A percentile compares a stretch with the other conserved stretches of the same genome.
These are phyloP conservation scores for Tolypocladium paradoxum DNA, from an alignment of 2,329 filamentous ascomycete species.

Conservation along the genomic window DNA sequence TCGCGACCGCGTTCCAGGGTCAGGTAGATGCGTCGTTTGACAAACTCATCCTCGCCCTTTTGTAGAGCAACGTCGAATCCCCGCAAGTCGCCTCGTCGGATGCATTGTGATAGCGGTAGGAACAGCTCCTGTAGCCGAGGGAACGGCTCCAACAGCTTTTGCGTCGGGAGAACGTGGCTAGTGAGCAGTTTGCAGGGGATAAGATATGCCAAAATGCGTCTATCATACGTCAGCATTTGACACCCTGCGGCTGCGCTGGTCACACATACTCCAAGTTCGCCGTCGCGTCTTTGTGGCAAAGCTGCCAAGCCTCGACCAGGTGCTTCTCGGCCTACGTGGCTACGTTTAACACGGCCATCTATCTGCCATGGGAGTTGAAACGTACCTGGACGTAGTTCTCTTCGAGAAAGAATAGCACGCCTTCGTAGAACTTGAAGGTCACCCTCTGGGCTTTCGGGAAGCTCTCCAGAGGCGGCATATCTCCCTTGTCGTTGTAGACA, in stretches of 20 bases:
- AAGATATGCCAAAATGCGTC: conserved; percentile 85
- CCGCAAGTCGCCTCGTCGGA: conserved; percentile 70
- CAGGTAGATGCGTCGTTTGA: conserved; percentile 85
- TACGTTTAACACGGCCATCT: neutral
- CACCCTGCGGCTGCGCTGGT: accelerated
- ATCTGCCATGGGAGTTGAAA: conserved; percentile 1
- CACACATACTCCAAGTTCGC: conserved; percentile 70
- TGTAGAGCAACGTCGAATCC: conserved; percentile 76
- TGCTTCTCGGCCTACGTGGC: conserved; percentile 59
- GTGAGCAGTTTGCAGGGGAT: conserved; percentile 90
- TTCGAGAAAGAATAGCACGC: conserved; percentile 86
- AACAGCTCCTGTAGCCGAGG: conserved; percentile 71
- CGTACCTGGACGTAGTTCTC: conserved; percentile 76
- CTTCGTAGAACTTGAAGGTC: conserved; percentile 93
- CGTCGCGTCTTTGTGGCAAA: conserved; percentile 62
- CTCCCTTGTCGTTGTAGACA: conserved; percentile 56
- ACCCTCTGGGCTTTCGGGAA: conserved; percentile 89
- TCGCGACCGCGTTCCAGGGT: conserved; percentile 88
- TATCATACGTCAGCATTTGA: conserved; percentile 24
- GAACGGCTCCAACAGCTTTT: conserved; percentile 59
- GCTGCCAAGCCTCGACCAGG: conserved; percentile 68
- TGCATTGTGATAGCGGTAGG: conserved; percentile 64
- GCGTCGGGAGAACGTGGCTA: conserved; percentile 70
- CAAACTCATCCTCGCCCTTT: conserved; percentile 81
- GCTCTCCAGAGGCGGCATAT: conserved; percentile 67